Conservation (phyloP, 345 rosid species). For the Theobroma cacao region DNA sequence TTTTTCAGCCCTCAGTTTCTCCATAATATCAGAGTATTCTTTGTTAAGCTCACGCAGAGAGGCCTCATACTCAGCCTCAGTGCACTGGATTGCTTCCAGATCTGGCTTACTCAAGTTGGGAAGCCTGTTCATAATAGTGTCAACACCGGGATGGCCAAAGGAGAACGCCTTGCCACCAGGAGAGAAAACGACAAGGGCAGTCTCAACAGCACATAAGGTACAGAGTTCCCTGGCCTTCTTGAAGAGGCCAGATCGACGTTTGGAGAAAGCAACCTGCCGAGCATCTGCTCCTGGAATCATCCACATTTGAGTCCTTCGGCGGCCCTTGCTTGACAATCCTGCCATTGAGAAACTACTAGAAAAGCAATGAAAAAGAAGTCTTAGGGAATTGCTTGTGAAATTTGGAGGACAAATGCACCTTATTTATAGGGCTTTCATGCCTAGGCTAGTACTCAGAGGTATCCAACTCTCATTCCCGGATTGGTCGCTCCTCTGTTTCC, state of each 20-base stretch:
- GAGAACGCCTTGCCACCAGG: background rate
- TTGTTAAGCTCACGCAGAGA: background rate
- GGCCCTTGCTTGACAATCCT: background rate
- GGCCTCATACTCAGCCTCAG: constrained; percentile 1
- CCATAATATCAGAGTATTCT: background rate
- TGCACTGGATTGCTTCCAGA: background rate
- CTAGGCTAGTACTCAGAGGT: background rate
- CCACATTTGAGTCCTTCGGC: background rate
- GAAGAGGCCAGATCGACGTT: background rate
- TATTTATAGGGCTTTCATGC: constrained; percentile 26
- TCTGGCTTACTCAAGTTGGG: background rate
- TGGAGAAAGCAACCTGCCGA: background rate
- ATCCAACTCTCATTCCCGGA: background rate
- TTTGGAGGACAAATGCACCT: background rate
- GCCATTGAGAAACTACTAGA: background rate
- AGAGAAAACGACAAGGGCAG: constrained; percentile 11
- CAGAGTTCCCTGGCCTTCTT: constrained; percentile 18
- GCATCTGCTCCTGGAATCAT: background rate
- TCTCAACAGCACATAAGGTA: constrained; percentile 18
- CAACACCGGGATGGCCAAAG: constrained; percentile 5
- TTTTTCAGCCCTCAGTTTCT: constrained; percentile 11
- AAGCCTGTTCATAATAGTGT: background rate
- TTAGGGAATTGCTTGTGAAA: background rate
- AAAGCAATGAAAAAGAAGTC: background rate
- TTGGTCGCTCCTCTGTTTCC: constrained; percentile 14